A percentile compares a stretch with the other conserved stretches of the same genome.
Evolutionary conservation across 2,329 filamentous ascomycete genomes (phyloP).

Genomic region (Fusarium staphyleae): DNA sequence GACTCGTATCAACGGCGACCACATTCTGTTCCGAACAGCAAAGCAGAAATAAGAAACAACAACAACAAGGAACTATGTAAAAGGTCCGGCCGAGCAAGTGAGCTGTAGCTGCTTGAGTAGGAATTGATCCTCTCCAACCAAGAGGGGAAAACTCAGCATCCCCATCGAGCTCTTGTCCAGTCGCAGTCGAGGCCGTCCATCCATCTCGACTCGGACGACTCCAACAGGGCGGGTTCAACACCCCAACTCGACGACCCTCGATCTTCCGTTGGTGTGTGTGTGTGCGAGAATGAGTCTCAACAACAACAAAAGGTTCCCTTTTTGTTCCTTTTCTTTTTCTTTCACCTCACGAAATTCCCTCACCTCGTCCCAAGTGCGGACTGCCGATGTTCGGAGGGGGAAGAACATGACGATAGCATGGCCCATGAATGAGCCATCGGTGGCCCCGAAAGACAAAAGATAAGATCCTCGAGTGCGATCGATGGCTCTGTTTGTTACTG

Average conservation of each 20-base stretch:
- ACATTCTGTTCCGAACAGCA: background rate
- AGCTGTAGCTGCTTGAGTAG: constrained; percentile 7
- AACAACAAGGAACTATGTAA: background rate
- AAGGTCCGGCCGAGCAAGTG: constrained; percentile 4
- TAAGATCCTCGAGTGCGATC: background rate
- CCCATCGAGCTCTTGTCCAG: constrained; percentile 11
- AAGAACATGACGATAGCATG: background rate
- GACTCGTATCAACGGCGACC: constrained; percentile 9
- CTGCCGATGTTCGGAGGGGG: background rate
- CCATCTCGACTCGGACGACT: constrained; percentile 30
- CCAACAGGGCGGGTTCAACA: constrained; percentile 29
- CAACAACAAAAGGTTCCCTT: constrained; percentile 14
- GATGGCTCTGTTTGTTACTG: background rate
- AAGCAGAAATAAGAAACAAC: background rate
- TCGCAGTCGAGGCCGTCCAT: constrained; percentile 27
- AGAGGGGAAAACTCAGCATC: constrained; percentile 20
- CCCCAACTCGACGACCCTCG: constrained; percentile 26
- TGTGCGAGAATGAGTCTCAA: constrained; percentile 22
- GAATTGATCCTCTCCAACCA: constrained; percentile 13
- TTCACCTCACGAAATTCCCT: constrained; percentile 19
- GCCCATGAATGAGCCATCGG: constrained; percentile 7
- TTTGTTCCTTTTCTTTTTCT: no score
- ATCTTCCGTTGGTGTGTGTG: constrained; percentile 18
- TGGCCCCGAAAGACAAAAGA: constrained; percentile 16
- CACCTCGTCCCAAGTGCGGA: background rate